Evolutionary conservation across 331 rosid genomes (phyloP).

Genomic region (Quercus phellos): DNA sequence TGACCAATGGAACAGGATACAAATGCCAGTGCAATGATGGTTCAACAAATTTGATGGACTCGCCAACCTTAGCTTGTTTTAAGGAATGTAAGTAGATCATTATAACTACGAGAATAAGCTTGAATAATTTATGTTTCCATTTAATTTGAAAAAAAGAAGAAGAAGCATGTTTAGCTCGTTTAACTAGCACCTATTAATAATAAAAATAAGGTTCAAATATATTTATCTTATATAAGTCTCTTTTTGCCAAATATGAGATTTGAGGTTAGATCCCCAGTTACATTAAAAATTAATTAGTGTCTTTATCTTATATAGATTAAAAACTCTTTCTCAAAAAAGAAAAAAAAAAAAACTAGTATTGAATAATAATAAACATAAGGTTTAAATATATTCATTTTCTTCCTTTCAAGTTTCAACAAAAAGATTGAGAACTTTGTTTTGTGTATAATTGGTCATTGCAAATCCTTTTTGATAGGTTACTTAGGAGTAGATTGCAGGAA

Average conservation of each 20-base stretch:
- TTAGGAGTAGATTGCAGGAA: slow-evolving; percentile 28
- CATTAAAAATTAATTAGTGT: too few relatives aligned
- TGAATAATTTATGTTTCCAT: not conserved
- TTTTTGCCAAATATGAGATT: too few relatives aligned
- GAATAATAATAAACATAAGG: not conserved
- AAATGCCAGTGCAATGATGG: slow-evolving; percentile 56
- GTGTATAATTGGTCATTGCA: too few relatives aligned
- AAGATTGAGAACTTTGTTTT: not conserved
- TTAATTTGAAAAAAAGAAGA: too few relatives aligned
- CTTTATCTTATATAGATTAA: too few relatives aligned
- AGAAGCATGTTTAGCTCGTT: too few relatives aligned
- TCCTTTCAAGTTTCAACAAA: not conserved
- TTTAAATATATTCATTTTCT: not conserved
- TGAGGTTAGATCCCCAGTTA: too few relatives aligned
- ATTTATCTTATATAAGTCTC: not conserved
- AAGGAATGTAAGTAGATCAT: slow-evolving; percentile 32
- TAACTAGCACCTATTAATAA: too few relatives aligned
- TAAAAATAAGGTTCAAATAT: not conserved
- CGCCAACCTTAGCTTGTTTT: slow-evolving; percentile 41
- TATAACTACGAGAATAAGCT: not conserved
- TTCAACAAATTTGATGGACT: slow-evolving; percentile 35
- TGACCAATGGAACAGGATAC: slow-evolving; percentile 24
- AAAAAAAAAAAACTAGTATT: too few relatives aligned
- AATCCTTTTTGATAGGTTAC: slow-evolving; percentile 19
- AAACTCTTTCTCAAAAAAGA: too few relatives aligned